Evolutionary conservation across 2,329 filamentous ascomycete species (phyloP), one percentile per base, ranked within the genome.

Genomic region (Colletotrichum karsti): DNA sequence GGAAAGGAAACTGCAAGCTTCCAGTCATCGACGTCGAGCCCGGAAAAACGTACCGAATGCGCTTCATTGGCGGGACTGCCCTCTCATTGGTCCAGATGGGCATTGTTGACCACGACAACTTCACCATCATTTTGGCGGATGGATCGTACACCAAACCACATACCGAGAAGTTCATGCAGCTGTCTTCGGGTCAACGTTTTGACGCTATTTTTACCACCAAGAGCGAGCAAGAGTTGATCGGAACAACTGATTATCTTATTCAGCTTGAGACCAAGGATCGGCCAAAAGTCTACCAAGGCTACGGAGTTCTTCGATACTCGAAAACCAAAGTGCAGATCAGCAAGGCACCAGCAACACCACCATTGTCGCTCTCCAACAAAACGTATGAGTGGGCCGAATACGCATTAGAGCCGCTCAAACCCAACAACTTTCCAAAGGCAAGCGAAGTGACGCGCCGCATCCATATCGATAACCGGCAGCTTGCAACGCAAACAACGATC

Each of bases 71-170:
- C 4, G 83, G 76, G 1, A 86, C 84, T 0, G 86, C 86, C 0
- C 77, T 91, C 18, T 88, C 87, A 0, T 81, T 87, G 69, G 77
- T 85, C 4, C 82, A 84, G 2, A 71, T 90, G 3, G 88, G 80
- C 0, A 84, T 92, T 42, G 87, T 91, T 68, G 83, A 75, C 6
- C 90, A 92, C 71, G 72, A 80, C 2, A 78, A 85, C 9, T 74
- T 92, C 41, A 84, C 82, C 0, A 80, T 93, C 60, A 88, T 92
- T 62, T 85, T 87, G 63, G 89, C 87, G 0, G 90, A 92, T 68
- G 85, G 84, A 13, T 77, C 79, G 15, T 89, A 88, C 74, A 88
- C 86, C 4, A 79, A 83, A 72, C 83, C 85, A 0, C 77, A 81
- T 18, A 71, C 72, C 0, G 83, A 83, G 2, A 77, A 81, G 22